These are phyloP conservation scores for Aristolochia fimbriata DNA, from an alignment of 164 flowering plant genomes.

Conservation along the genomic window DNA sequence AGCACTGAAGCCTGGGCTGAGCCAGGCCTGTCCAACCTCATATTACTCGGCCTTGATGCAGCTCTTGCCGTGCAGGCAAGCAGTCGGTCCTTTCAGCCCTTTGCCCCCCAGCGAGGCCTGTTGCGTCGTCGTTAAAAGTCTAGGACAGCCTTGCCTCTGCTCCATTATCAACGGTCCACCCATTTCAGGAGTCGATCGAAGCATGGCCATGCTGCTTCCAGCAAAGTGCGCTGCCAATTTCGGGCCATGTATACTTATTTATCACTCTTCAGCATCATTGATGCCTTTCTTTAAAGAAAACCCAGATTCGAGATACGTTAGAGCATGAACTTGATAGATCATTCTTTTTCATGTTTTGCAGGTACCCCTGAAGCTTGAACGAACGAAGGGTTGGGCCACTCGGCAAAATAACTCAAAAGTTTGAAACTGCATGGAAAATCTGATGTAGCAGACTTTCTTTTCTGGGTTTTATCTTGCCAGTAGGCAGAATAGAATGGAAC, in stretches of 20 bases:
- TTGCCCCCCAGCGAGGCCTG: slow-evolving; percentile 68
- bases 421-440: too few species aligned
- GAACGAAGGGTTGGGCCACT: too few species aligned
- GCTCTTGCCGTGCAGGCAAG: slow-evolving; percentile 77
- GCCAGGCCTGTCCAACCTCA: slow-evolving; percentile 44
- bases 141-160: slow-evolving; percentile 85
- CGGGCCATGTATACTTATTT: slow-evolving; percentile 40
- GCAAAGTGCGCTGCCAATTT: slow-evolving; percentile 59
- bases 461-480: too few species aligned
- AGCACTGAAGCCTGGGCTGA: slow-evolving; percentile 22
- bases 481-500: too few species aligned
- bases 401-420: too few species aligned
- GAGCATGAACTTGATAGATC: too few species aligned
- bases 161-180: slow-evolving; percentile 77
- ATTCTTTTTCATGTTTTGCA: too few species aligned
- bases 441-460: too few species aligned
- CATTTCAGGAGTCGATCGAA: slow-evolving; percentile 70
- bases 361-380: too few species aligned
- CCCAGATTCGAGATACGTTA: too few species aligned
- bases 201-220: slow-evolving; percentile 71
- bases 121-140: slow-evolving; percentile 49
- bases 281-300: not conserved
- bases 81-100: slow-evolving; percentile 69
- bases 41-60: slow-evolving; percentile 72
- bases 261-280: not conserved